phyloP scores from a whole-genome alignment of 2,329 filamentous ascomycete species.

The Apiospora pterosperma region DNA sequence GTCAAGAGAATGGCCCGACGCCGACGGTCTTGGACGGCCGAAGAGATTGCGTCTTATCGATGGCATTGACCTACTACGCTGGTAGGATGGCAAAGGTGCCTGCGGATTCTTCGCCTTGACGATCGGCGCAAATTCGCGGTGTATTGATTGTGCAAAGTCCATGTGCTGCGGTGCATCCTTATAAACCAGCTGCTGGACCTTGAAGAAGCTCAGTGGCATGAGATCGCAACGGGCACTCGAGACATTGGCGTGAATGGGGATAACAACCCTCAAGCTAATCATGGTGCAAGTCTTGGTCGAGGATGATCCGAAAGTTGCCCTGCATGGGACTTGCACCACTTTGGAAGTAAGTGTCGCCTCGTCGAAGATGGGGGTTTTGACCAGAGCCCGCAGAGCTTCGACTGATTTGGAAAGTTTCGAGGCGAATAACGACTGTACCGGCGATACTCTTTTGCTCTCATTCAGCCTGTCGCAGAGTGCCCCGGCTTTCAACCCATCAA shows the following conservation, averaged over 20 bases:
- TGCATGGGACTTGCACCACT: conserved; percentile 37
- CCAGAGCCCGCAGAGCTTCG: conserved; percentile 31
- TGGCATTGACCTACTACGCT: background rate
- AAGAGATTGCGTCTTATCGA: background rate
- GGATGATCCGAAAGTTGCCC: conserved; percentile 10
- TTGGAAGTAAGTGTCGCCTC: conserved; percentile 36
- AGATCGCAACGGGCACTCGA: conserved; percentile 53
- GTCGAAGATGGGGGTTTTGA: conserved; percentile 38
- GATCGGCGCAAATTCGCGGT: conserved; percentile 56
- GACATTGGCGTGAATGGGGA: conserved; percentile 56
- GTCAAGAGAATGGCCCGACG: conserved; percentile 18
- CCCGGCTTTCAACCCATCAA: conserved; percentile 42
- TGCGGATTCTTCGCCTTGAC: conserved; percentile 27
- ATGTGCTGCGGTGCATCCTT: conserved; percentile 51
- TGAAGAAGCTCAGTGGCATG: conserved; percentile 62
- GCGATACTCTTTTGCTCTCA: conserved; percentile 32
- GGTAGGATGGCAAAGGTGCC: background rate
- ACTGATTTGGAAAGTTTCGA: conserved; percentile 38
- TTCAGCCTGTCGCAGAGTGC: conserved; percentile 36
- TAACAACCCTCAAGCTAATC: conserved; percentile 57
- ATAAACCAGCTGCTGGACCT: conserved; percentile 61
- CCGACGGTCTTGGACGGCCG: background rate
- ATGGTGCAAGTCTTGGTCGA: conserved; percentile 30
- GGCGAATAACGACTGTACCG: conserved; percentile 41
- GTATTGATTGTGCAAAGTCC: conserved; percentile 57